Evolutionary conservation across 331 rosid species (phyloP).

Genomic region (Arachis monticola): DNA sequence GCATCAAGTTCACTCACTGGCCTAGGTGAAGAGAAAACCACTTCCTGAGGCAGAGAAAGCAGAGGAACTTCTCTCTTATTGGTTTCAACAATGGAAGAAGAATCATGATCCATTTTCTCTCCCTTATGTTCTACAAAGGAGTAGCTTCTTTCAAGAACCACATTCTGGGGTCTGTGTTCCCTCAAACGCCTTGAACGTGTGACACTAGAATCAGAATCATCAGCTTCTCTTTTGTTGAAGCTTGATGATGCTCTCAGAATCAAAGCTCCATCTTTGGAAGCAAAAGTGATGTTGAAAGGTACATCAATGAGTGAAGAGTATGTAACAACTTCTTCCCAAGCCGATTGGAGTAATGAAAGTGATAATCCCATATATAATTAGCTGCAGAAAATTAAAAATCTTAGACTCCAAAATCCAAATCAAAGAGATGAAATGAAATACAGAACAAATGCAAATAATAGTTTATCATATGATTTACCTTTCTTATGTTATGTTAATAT

Average conservation of each 20-base stretch:
- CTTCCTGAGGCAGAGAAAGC: slow-evolving; percentile 59
- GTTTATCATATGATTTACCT: slow-evolving; percentile 13
- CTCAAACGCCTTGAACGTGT: slow-evolving; percentile 47
- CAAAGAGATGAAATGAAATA: slow-evolving; percentile 10
- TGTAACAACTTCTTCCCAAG: slow-evolving; percentile 48
- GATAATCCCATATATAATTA: slow-evolving; percentile 53
- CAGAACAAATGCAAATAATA: not conserved
- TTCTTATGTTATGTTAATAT: slow-evolving; percentile 2
- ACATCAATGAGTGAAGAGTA: slow-evolving; percentile 30
- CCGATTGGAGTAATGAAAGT: slow-evolving; percentile 47
- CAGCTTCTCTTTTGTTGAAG: slow-evolving; percentile 57
- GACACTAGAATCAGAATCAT: not conserved
- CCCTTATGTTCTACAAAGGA: not conserved
- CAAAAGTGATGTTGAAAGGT: slow-evolving; percentile 33
- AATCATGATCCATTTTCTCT: slow-evolving; percentile 37
- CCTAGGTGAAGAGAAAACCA: slow-evolving; percentile 57
- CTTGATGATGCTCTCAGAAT: slow-evolving; percentile 48
- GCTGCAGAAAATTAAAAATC: not conserved
- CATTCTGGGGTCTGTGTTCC: slow-evolving; percentile 58
- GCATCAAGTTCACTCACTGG: slow-evolving; percentile 77
- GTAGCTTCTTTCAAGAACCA: slow-evolving; percentile 50
- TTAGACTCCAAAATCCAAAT: not conserved
- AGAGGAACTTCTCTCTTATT: slow-evolving; percentile 43
- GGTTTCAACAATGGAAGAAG: slow-evolving; percentile 35
- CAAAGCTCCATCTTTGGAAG: slow-evolving; percentile 41